Evolutionary conservation across 2,329 filamentous ascomycete species (phyloP).

Genomic region (Cyphellophora attinorum): DNA sequence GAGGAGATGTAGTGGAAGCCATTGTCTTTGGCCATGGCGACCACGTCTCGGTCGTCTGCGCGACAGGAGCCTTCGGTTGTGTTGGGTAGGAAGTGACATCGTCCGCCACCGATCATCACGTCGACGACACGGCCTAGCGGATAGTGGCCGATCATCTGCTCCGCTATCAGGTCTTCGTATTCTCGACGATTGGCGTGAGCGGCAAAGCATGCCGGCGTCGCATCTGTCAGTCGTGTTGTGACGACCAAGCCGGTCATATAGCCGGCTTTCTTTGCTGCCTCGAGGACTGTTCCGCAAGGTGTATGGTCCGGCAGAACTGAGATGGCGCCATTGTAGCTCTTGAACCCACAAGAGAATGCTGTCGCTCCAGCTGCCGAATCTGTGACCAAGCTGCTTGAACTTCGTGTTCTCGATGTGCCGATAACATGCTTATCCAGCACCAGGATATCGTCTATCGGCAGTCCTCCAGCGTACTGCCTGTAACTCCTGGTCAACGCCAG

Average conservation of each 20-base stretch:
- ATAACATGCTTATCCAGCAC: slow-evolving; percentile 81
- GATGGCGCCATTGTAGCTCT: slow-evolving; percentile 97
- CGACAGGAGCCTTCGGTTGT: slow-evolving; percentile 72
- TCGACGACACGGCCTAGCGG: slow-evolving; percentile 81
- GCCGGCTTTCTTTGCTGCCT: slow-evolving; percentile 84
- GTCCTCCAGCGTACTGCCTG: slow-evolving; percentile 63
- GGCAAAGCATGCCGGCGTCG: slow-evolving; percentile 90
- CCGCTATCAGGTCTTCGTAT: slow-evolving; percentile 83
- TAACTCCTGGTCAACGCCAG: slow-evolving; percentile 79
- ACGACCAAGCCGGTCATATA: slow-evolving; percentile 92
- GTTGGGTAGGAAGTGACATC: slow-evolving; percentile 89
- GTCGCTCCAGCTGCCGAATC: slow-evolving; percentile 96
- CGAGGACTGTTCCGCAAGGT: slow-evolving; percentile 84
- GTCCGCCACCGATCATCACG: slow-evolving; percentile 82
- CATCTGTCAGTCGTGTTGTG: slow-evolving; percentile 89
- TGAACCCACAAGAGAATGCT: slow-evolving; percentile 82
- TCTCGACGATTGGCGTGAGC: slow-evolving; percentile 70
- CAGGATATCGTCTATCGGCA: slow-evolving; percentile 68
- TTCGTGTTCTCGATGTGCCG: slow-evolving; percentile 79
- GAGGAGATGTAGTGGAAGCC: slow-evolving; percentile 72
- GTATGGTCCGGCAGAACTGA: slow-evolving; percentile 74
- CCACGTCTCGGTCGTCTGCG: slow-evolving; percentile 65
- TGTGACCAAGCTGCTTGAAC: slow-evolving; percentile 75
- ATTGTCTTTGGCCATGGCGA: slow-evolving; percentile 61
- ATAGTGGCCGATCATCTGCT: slow-evolving; percentile 84